Evolutionary conservation across 108 stramenopile genomes (phyloP).

Genomic region (Cyclotella atomus): DNA sequence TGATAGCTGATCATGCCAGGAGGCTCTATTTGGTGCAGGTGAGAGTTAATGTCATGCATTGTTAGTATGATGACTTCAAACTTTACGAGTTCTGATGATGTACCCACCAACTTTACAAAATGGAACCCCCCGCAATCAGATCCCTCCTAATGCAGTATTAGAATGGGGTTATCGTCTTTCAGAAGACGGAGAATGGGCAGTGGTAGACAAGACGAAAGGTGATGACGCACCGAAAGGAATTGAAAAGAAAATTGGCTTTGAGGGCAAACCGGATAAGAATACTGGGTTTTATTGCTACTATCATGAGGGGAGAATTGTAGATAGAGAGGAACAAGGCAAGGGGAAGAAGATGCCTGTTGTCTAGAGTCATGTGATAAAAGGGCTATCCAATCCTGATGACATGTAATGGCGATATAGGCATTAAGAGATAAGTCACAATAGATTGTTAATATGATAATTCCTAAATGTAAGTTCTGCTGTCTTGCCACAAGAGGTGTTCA

Average conservation of each 20-base stretch:
- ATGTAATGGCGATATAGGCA: no score
- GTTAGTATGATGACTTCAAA: no score
- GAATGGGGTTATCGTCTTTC: slow-evolving; percentile 69
- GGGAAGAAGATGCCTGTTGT: slow-evolving; percentile 7
- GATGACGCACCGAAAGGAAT: slow-evolving; percentile 54
- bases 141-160: slow-evolving; percentile 63
- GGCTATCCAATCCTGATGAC: no score
- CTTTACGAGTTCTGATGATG: no score
- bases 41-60: no score
- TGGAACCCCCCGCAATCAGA: no score
- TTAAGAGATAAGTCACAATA: no score
- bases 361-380: no score
- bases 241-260: slow-evolving; percentile 85
- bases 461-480: no score
- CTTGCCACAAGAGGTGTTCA: no score
- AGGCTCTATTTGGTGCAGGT: slow-evolving; percentile 64
- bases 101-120: not conserved
- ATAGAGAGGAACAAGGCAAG: slow-evolving; percentile 35
- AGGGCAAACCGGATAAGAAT: slow-evolving; percentile 70
- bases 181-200: slow-evolving; percentile 48
- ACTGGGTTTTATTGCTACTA: slow-evolving; percentile 79
- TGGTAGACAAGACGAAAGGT: slow-evolving; percentile 60
- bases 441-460: no score
- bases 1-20: slow-evolving; percentile 83
- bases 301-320: slow-evolving; percentile 60